Percentiles rank a stretch among this genome's conserved stretches.
Evolutionary conservation across 345 rosid species (phyloP).

Genomic region (Sonneratia alba): DNA sequence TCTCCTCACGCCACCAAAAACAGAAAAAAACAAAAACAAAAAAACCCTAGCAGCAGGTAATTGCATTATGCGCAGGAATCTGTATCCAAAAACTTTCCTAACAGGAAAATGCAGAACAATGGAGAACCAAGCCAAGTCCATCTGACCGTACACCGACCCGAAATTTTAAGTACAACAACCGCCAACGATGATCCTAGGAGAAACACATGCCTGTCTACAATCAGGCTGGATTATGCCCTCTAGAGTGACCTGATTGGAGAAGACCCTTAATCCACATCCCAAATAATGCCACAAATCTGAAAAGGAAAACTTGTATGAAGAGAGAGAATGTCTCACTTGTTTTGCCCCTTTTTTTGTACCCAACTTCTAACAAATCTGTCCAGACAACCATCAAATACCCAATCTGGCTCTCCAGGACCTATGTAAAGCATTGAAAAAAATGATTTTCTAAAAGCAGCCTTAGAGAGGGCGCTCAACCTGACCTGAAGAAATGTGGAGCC

Average conservation of each 20-base stretch:
- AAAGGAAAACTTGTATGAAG: neutral
- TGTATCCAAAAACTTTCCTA: neutral
- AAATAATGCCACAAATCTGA: neutral
- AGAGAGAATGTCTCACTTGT: neutral
- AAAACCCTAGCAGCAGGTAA: too few relatives aligned
- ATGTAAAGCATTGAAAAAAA: neutral
- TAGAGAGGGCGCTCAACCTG: neutral
- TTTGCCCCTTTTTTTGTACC: neutral
- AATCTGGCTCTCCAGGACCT: neutral
- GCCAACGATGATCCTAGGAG: neutral
- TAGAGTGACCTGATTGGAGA: neutral
- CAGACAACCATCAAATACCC: neutral
- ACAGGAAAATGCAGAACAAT: neutral
- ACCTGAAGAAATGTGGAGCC: neutral
- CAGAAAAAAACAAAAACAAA: too few relatives aligned
- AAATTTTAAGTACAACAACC: constrained; percentile 1
- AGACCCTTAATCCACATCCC: neutral
- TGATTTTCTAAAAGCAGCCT: neutral
- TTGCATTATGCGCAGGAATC: too few relatives aligned
- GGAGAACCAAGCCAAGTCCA: neutral
- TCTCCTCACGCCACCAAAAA: too few relatives aligned
- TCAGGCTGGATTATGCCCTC: neutral
- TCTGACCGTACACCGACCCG: neutral
- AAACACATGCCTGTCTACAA: neutral
- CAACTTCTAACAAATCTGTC: neutral